Percentiles rank a stretch among this genome's conserved stretches.
Conservation (phyloP, 345 rosid species). For the Euphorbia pulcherrima region DNA sequence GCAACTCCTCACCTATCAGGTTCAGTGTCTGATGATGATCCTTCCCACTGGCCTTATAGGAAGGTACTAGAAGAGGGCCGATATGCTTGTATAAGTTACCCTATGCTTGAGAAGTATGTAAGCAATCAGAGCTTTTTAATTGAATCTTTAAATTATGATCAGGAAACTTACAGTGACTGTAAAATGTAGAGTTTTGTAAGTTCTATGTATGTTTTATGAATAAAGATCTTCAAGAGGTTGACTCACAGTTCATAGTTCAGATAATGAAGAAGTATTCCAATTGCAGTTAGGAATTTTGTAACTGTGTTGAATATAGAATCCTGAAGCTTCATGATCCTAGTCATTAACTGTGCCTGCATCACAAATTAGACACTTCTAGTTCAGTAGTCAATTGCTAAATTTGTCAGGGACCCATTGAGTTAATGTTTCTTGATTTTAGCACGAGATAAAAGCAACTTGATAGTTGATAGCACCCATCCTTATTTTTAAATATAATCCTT, state of each 20-base stretch:
- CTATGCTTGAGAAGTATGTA: constrained; percentile 1
- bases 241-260: not conserved
- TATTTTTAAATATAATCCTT: too few species aligned
- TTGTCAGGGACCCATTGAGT: not conserved
- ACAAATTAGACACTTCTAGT: not conserved
- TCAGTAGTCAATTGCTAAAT: not conserved
- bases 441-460: too few species aligned
- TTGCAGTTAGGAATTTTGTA: not conserved
- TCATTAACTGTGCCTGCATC: not conserved
- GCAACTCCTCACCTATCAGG: constrained; percentile 10
- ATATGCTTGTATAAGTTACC: constrained; percentile 14
- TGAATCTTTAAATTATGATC: not conserved
- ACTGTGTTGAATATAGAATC: not conserved
- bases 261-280: not conserved
- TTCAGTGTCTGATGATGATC: constrained; percentile 19
- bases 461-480: too few species aligned
- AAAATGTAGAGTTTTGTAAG: constrained; percentile 2
- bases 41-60: constrained; percentile 13
- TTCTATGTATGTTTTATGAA: not conserved
- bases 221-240: not conserved
- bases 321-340: not conserved
- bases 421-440: constrained; percentile 5
- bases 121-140: not conserved
- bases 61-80: too few species aligned
- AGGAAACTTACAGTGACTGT: not conserved